These are phyloP conservation scores for Fusarium pseudonygamai DNA, from an alignment of 2,329 filamentous ascomycete species.

Conservation along the genomic window DNA sequence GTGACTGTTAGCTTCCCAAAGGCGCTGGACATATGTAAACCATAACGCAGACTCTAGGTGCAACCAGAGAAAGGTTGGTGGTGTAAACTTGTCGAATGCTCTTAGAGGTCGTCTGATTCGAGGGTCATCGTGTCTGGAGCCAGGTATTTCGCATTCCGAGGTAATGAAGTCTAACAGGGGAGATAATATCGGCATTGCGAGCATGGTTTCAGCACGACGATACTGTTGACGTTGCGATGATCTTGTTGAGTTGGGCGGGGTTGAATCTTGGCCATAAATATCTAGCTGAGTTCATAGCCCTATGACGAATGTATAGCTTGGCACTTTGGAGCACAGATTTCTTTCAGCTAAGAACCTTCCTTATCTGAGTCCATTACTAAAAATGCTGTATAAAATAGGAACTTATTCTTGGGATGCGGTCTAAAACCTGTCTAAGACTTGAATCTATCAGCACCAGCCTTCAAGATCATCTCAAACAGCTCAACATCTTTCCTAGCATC, in stretches of 20 bases:
- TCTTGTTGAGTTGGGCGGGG: background rate
- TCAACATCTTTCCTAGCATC: slow-evolving; percentile 47
- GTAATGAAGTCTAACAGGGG: background rate
- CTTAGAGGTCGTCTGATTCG: background rate
- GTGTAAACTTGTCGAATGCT: background rate
- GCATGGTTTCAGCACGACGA: background rate
- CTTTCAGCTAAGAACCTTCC: accelerated
- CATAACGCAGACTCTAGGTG: background rate
- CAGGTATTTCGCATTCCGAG: background rate
- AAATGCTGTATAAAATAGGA: too few species aligned
- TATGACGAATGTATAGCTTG: background rate
- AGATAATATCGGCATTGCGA: background rate
- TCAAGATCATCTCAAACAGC: slow-evolving; percentile 32
- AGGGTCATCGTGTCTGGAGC: background rate
- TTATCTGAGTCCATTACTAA: background rate
- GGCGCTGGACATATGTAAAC: background rate
- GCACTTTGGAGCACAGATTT: background rate
- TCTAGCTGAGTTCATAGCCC: background rate
- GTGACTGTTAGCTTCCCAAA: too few species aligned
- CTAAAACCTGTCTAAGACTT: background rate
- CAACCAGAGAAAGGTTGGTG: background rate
- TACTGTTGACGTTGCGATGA: background rate
- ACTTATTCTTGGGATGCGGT: accelerated
- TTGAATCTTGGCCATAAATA: background rate
- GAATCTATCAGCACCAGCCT: background rate